These are phyloP conservation scores for Paramecium biaurelia DNA, from an alignment of 73 alveolate genomes.

Conservation along the genomic window DNA sequence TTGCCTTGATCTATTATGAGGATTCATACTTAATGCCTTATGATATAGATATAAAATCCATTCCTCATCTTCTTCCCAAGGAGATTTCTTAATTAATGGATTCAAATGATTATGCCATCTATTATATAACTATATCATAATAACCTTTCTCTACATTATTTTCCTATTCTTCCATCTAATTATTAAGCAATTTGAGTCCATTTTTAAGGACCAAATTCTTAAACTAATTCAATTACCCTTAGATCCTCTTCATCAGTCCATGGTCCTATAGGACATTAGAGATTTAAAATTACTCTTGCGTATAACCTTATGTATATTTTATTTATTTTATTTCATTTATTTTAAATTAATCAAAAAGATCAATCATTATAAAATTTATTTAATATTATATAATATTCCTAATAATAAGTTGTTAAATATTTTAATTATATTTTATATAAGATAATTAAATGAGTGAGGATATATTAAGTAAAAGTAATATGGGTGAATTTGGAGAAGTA, in stretches of 20 bases:
- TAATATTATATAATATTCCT: neutral
- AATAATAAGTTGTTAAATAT: neutral
- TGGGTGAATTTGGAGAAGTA: slow-evolving; percentile 13
- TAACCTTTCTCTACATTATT: slow-evolving; percentile 63
- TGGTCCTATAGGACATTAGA: slow-evolving; percentile 66
- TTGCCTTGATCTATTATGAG: slow-evolving; percentile 55
- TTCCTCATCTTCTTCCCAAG: slow-evolving; percentile 95
- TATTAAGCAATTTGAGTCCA: slow-evolving; percentile 87
- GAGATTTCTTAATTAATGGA: slow-evolving; percentile 89
- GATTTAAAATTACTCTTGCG: slow-evolving; percentile 24
- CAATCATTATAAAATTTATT: slow-evolving; percentile 11
- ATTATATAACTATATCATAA: slow-evolving; percentile 67
- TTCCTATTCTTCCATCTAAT: slow-evolving; percentile 80
- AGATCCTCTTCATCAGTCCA: slow-evolving; percentile 93
- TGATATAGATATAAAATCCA: slow-evolving; percentile 78
- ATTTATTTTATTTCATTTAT: slow-evolving; percentile 20
- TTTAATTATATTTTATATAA: neutral
- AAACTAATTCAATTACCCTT: slow-evolving; percentile 77
- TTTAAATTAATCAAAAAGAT: slow-evolving; percentile 5
- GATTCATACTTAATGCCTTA: slow-evolving; percentile 55
- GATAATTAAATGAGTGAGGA: slow-evolving; percentile 12
- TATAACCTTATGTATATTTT: slow-evolving; percentile 1
- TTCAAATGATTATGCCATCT: slow-evolving; percentile 97
- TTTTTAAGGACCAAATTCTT: slow-evolving; percentile 78
- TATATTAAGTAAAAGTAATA: neutral